A percentile compares a stretch with the other conserved stretches of the same genome.
Conservation (phyloP, 1,284 basidiomycete species). For the Boletellus sp. region DNA sequence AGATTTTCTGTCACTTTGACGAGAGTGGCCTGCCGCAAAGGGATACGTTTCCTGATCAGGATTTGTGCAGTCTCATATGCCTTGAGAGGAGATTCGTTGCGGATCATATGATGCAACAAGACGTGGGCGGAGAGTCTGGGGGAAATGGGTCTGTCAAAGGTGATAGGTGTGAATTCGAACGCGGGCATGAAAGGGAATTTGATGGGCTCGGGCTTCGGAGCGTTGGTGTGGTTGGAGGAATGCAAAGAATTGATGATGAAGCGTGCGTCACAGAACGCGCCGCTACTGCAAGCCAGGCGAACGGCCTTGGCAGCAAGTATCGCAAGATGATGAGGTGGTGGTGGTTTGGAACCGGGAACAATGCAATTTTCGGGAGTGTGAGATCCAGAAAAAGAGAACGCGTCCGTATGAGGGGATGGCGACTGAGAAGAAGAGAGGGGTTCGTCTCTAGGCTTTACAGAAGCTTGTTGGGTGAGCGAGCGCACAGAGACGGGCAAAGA, state of each 20-base stretch:
- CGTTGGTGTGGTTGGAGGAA: conserved; percentile 34
- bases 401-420: not conserved
- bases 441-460: not conserved
- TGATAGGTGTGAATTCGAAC: conserved; percentile 39
- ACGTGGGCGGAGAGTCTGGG: conserved; percentile 58
- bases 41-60: conserved; percentile 52
- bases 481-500: not conserved
- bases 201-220: conserved; percentile 14
- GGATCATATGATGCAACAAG: conserved; percentile 61
- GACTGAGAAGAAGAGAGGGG: too few species aligned
- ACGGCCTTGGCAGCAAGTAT: conserved; percentile 53
- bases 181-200: conserved; percentile 27
- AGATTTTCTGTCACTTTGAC: conserved; percentile 41
- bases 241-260: conserved; percentile 57
- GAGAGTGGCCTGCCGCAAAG: conserved; percentile 46
- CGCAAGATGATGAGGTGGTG: conserved; percentile 21
- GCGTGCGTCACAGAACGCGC: conserved; percentile 49
- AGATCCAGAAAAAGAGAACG: not conserved
- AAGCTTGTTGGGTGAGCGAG: not conserved
- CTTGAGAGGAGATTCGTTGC: conserved; percentile 43
- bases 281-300: conserved; percentile 41
- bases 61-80: conserved; percentile 48
- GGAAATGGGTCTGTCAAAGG: conserved; percentile 49
- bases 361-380: not conserved
- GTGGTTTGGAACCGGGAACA: not conserved